phyloP scores from a whole-genome alignment of 164 flowering plant species.

The Sextonia rubra region DNA sequence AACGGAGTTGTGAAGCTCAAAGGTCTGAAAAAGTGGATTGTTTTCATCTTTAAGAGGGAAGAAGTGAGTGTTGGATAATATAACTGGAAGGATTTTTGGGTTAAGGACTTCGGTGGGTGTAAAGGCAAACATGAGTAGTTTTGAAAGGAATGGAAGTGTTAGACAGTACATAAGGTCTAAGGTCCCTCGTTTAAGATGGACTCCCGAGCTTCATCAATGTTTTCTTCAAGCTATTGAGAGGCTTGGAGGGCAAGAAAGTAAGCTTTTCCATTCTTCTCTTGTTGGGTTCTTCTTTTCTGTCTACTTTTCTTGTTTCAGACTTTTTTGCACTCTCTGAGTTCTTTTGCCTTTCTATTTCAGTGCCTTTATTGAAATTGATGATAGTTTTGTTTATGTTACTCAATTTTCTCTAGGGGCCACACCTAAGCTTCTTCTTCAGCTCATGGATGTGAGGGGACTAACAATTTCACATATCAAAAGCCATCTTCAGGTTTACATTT shows the following conservation, averaged over 20 bases:
- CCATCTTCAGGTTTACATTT: slow-evolving; percentile 64
- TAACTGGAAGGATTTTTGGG: no score
- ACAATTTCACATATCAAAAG: slow-evolving; percentile 83
- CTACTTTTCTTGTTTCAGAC: no score
- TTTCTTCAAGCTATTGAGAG: slow-evolving; percentile 12
- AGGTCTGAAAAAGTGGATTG: no score
- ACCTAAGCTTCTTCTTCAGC: slow-evolving; percentile 75
- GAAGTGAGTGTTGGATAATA: not conserved
- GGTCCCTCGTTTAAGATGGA: slow-evolving; percentile 12
- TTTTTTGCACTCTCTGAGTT: no score
- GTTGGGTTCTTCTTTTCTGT: not conserved
- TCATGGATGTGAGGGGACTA: slow-evolving; percentile 78
- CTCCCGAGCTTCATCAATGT: slow-evolving; percentile 9
- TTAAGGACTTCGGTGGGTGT: not conserved
- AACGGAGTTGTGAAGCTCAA: not conserved
- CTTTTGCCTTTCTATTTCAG: not conserved
- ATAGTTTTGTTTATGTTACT: no score
- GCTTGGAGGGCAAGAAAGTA: slow-evolving; percentile 11
- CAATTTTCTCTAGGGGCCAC: slow-evolving; percentile 59
- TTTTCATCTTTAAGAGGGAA: not conserved
- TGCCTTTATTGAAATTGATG: not conserved
- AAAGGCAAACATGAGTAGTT: not conserved
- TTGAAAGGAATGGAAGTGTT: not conserved
- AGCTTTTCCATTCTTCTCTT: not conserved
- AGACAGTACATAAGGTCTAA: slow-evolving; percentile 11